Evolutionary conservation across 768 basidiomycete genomes (phyloP), one percentile per base, ranked within the genome.

Genomic region (Mycena albidolilacea): DNA sequence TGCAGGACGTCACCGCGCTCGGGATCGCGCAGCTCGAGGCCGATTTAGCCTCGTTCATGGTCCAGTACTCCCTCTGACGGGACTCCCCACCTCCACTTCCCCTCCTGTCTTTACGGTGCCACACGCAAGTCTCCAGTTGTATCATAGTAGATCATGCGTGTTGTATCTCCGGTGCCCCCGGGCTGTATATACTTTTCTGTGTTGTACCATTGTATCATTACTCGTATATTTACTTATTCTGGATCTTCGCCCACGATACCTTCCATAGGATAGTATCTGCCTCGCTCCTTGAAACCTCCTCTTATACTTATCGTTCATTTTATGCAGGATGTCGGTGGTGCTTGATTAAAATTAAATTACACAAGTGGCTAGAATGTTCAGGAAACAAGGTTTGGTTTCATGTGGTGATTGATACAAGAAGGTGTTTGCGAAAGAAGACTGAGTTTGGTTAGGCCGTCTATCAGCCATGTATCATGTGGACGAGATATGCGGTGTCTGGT

Each of bases 11-110:
- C 41, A 64, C 54, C 23, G 57, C 30, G 30, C 30, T 30, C 30
- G 70, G 70, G n/a, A 57, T 76, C 2, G 71, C 69, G n/a, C 75
- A 76, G 58, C 60, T 76, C 17, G 75, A 76, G 62, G 75, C 71
- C 15, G 75, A 76, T 19, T 23, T 76, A 21, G 64, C 75, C 7
- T 67, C 71, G 15, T 76, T 76, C 39, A 70, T 73, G 71, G 61
- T 62, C 5, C 71, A 76, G 67, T 73, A 76, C 44, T 76, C 71
- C 23, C 71, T 73, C 35, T 72, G 58, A 72, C 10, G 30, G 30
- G 30, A 30, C 30, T 30, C 30, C 30, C 30, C 30, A 14, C 30
- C 15, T 21, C 19, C 5, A 23, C 2, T 17, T 9, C 48, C 37
- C 48, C 48, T 37, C 30, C 62, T 43, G 14, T 63, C 46, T 21